Evolutionary conservation across 1,139 yeast species (phyloP), one percentile per base, ranked within the genome.

Genomic region (Arxiozyma bovina): DNA sequence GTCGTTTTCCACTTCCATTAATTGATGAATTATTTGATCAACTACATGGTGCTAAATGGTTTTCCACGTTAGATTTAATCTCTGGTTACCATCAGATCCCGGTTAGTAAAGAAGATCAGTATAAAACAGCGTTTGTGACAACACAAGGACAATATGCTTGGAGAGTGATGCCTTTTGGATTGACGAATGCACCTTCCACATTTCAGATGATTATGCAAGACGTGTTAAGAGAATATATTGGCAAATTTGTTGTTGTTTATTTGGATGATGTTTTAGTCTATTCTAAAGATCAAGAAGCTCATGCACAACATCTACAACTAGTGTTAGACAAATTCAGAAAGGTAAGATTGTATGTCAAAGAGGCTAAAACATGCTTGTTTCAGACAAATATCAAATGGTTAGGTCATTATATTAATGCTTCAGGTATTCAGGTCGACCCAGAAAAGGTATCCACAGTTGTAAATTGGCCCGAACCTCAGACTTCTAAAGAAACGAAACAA

Each of bases 201-300:
- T 54, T 54, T 25, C 50, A 50, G 30, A 20, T 34, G 21, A 18
- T 50, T 15, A 50, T 50, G 52, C 27, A 23, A 12, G 22, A 44
- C 9, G 42, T 44, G 22, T 23, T 43, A 17, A 1, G 50, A 1
- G 42, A 42, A 11, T 44, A 27, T 27, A 50, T 46, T 27, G 41
- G 41, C 17, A 45, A 45, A 25, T 45, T 20, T 30, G 60, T 58
- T 18, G 53, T 55, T 2, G 60, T 58, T 8, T 66, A 64, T 23
- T 23, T 23, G 7, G 27, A 23, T 7, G 7, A 23, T 7, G 27
- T 7, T 23, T 23, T 23, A 7, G 27, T 23, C 4, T 23, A 23
- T 23, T 23, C 27, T 23, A 23, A 23, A 7, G 7, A 23, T 23
- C 27, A 23, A 7, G 7, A 23, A 4, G 4, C 27, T 23, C 7